Conservation (phyloP, 768 basidiomycete genomes). For the Phanerochaete carnosa region DNA sequence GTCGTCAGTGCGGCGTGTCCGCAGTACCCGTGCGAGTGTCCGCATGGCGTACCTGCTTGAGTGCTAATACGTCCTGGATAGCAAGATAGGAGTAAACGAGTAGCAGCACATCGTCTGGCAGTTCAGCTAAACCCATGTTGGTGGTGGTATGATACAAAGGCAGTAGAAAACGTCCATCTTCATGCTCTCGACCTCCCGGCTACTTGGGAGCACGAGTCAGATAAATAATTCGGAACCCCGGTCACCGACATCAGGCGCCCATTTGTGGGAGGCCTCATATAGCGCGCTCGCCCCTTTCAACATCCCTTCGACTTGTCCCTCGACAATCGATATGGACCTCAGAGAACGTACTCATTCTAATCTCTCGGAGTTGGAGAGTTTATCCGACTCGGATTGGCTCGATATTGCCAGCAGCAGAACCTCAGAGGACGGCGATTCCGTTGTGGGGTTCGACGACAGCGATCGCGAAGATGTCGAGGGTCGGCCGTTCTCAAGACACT, state of each 20-base stretch:
- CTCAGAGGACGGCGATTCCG: slow-evolving; percentile 70
- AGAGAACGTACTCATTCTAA: slow-evolving; percentile 36
- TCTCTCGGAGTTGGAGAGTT: slow-evolving; percentile 60
- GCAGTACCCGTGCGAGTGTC: neutral
- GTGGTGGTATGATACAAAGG: slow-evolving; percentile 7
- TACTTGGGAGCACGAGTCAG: neutral
- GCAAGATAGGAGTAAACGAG: slow-evolving; percentile 31
- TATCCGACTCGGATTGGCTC: slow-evolving; percentile 84
- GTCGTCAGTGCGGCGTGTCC: slow-evolving; percentile 6
- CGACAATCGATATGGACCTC: slow-evolving; percentile 26
- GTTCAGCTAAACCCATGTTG: slow-evolving; percentile 23
- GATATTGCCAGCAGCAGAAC: slow-evolving; percentile 69
- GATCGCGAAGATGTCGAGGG: slow-evolving; percentile 55
- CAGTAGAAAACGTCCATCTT: slow-evolving; percentile 1
- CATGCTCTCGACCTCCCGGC: neutral
- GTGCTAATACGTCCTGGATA: slow-evolving; percentile 40
- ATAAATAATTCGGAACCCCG: neutral
- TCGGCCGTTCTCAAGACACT: slow-evolving; percentile 59
- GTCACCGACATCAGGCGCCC: neutral
- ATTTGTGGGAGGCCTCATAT: slow-evolving; percentile 14
- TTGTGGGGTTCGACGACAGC: slow-evolving; percentile 48
- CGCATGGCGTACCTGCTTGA: slow-evolving; percentile 42
- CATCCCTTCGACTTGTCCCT: slow-evolving; percentile 15
- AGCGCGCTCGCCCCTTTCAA: slow-evolving; percentile 18
- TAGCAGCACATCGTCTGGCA: slow-evolving; percentile 46